Evolutionary conservation across 1,139 yeast genomes (phyloP).

Genomic region (Saccharomycopsis hybrid): DNA sequence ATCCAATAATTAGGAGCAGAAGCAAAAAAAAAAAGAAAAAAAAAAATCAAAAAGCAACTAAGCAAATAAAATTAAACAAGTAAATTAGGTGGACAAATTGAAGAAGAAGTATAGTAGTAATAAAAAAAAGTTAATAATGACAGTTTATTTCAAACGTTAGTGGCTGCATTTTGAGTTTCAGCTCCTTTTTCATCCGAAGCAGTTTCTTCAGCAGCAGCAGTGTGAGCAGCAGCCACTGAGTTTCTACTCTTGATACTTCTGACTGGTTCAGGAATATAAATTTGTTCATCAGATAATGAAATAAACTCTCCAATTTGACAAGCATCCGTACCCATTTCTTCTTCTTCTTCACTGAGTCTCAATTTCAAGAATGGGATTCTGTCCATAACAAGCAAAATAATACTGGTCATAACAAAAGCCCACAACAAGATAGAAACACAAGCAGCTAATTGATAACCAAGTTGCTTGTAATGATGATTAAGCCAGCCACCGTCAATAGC

Average conservation of each 20-base stretch:
- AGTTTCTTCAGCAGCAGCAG: conserved; percentile 25
- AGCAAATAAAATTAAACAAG: too few relatives aligned
- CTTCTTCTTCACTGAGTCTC: conserved; percentile 86
- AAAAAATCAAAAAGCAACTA: too few relatives aligned
- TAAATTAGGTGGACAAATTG: too few relatives aligned
- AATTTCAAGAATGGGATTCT: conserved; percentile 74
- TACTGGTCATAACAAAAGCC: conserved; percentile 72
- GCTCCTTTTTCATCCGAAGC: conserved; percentile 29
- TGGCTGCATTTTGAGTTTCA: conserved; percentile 6
- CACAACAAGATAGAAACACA: conserved; percentile 67
- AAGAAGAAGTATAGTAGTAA: too few relatives aligned
- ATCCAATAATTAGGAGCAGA: too few relatives aligned
- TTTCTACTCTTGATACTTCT: conserved; percentile 39
- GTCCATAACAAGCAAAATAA: conserved; percentile 69
- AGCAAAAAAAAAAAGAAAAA: too few relatives aligned
- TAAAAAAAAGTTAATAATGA: too few relatives aligned
- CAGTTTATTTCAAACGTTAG: not conserved
- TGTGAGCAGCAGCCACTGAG: conserved; percentile 7
- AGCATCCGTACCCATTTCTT: conserved; percentile 80
- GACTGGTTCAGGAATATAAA: conserved; percentile 70
- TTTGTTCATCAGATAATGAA: conserved; percentile 50
- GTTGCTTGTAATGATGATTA: conserved; percentile 81
- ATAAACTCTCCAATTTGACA: conserved; percentile 86
- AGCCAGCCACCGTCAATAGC: conserved; percentile 89
- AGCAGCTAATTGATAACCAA: conserved; percentile 92